Percentiles rank a stretch among this genome's conserved stretches.
phyloP scores from a whole-genome alignment of 2,329 filamentous ascomycete species.

The Fusarium sp. region DNA sequence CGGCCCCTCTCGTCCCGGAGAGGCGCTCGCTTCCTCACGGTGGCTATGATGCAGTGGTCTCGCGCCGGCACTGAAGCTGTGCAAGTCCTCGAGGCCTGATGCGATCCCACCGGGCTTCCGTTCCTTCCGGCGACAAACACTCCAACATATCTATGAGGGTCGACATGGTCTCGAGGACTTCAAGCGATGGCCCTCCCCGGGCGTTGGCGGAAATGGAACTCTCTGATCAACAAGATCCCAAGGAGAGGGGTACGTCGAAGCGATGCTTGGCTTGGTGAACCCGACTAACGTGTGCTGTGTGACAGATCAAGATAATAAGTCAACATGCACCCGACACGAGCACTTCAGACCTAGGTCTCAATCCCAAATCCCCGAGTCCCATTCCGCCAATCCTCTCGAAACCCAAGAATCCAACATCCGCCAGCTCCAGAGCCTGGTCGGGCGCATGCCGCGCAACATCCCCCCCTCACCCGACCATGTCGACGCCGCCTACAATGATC shows the following conservation, averaged over 20 bases:
- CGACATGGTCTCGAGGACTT: slow-evolving; percentile 48
- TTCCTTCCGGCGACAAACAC: slow-evolving; percentile 28
- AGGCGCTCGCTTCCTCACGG: slow-evolving; percentile 31
- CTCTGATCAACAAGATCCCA: slow-evolving; percentile 34
- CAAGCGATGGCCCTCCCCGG: slow-evolving; percentile 43
- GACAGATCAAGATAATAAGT: slow-evolving; percentile 12
- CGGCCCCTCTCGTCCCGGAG: slow-evolving; percentile 35
- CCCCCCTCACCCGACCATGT: slow-evolving; percentile 52
- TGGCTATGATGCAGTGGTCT: slow-evolving; percentile 45
- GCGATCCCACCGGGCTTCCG: slow-evolving; percentile 35
- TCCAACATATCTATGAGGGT: slow-evolving; percentile 27
- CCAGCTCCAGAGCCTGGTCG: slow-evolving; percentile 51
- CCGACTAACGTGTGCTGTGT: not conserved
- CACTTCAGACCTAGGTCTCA: slow-evolving; percentile 45
- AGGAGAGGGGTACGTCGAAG: slow-evolving; percentile 17
- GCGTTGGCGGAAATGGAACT: slow-evolving; percentile 34
- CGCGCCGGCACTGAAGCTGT: slow-evolving; percentile 42
- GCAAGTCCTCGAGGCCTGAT: slow-evolving; percentile 39
- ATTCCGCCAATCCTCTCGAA: slow-evolving; percentile 43
- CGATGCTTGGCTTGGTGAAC: not conserved
- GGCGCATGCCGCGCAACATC: slow-evolving; percentile 50
- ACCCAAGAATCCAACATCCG: slow-evolving; percentile 49
- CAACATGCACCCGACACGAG: slow-evolving; percentile 41
- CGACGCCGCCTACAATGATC: slow-evolving; percentile 59
- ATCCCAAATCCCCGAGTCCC: slow-evolving; percentile 41